Conservation (phyloP, 2,329 filamentous ascomycete species). For the Aspergillus sp. region DNA sequence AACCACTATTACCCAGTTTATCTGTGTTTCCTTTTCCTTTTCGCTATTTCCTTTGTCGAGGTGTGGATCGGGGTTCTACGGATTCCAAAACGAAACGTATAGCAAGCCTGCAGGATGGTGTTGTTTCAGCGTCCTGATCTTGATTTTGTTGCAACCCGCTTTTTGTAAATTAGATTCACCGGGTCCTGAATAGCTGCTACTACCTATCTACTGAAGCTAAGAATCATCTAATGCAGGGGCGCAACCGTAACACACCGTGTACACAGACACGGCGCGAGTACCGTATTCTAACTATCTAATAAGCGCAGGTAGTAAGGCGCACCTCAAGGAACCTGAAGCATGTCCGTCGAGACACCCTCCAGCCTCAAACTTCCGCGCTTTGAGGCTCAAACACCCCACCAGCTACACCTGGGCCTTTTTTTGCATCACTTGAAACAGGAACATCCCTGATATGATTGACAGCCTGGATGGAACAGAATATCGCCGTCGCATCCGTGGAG, state of each 20-base stretch:
- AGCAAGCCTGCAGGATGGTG: conserved; percentile 4
- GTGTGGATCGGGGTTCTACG: conserved; percentile 10
- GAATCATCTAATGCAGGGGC: conserved; percentile 5
- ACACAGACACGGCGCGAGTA: background rate
- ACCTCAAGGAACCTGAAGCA: background rate
- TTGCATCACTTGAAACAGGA: too few relatives aligned
- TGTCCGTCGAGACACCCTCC: background rate
- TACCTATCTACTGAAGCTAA: conserved; percentile 4
- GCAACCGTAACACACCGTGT: background rate
- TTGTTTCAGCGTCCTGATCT: conserved; percentile 10
- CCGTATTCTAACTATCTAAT: background rate
- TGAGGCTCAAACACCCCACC: background rate
- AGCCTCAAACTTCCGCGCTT: too few relatives aligned
- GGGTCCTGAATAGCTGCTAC: conserved; percentile 12
- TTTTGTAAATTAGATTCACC: conserved; percentile 20
- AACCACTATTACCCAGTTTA: conserved; percentile 6
- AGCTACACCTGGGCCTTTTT: too few relatives aligned
- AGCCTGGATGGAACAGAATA: conserved; percentile 19
- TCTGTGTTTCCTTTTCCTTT: conserved; percentile 22
- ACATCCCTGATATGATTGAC: conserved; percentile 31
- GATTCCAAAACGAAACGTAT: conserved; percentile 12
- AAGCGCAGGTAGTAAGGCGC: background rate
- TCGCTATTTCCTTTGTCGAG: conserved; percentile 27
- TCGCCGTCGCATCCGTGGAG: conserved; percentile 39
- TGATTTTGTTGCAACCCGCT: conserved; percentile 5